Base-by-base conservation (phyloP, 2,329 filamentous ascomycete genomes). In the Gaeumannomyces tritici region DNA sequence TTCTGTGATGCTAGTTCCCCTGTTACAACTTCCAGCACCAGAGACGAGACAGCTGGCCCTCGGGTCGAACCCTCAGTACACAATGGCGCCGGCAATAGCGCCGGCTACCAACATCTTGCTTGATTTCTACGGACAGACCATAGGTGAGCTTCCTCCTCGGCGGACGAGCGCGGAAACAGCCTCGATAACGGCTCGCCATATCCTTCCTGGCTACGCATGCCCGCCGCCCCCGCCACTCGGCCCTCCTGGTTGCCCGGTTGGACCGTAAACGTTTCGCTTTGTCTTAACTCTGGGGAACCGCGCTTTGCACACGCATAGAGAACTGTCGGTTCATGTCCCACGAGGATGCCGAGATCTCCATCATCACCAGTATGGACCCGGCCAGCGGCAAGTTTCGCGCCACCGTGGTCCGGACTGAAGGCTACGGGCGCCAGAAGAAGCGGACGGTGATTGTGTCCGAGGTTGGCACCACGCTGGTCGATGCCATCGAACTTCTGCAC, bases 401-500 rank as follows among this genome's bases (percentile, higher is more conserved):
- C 60, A 63, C 70, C n/a, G 68, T 69, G 5, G 35, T 69, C 27
- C 64, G 63, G 51, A 58, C 63, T 54, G 65, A 68, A 42, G 59
- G 66, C 63, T 27, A 27, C 24, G 55, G 60, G 11, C 26, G 33
- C 31, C 35, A 42, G 15, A 67, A 68, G 57, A 65, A 65, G 33
- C 71, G 72, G 15, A 66, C 67, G 29, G 69, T 66, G 24, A 64
- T 74, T 18, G 66, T 78, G 12, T 71, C 71, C n/a, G 74, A 72
- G 26, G 65, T 70, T 1, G 73, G 67, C 8, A 57, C 63, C 21
- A 70, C 71, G 21, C 63, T 70, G 9, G 62, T 70, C 27, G 70
- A 70, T 4, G 76, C 75, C 12, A 66, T 78, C 7, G 70, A 73
- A 60, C 63, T 69, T 21, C 73, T 79, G n/a, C 73, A 76, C 63